Evolutionary conservation across 495 filamentous ascomycete genomes (phyloP), one percentile per base, ranked within the genome.

Genomic region (Hyaloscypha variabilis): DNA sequence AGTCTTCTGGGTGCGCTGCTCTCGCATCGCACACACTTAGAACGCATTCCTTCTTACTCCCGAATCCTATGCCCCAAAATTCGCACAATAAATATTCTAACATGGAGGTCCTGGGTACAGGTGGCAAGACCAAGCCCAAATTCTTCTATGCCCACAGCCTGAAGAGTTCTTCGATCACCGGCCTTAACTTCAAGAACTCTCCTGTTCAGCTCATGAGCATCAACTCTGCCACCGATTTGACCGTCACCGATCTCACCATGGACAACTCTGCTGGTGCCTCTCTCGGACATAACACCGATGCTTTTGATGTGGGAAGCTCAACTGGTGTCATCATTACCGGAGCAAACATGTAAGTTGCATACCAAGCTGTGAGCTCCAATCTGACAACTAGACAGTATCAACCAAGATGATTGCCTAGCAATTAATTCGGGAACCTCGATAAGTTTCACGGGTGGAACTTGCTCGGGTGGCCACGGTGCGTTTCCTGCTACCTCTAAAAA

Each of bases 351-450:
- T 57, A 31, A 57, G 54, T 31, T 8, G 14, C 19, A 6, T n/a
- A n/a, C n/a, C n/a, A n/a, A n/a, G n/a, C 23, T 19, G 17, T 58
- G 55, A 29, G 34, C n/a, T 25, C 8, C 8, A 23, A 6, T 17
- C 54, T 57, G 24, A 57, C 34, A 24, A 56, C 10, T 8, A 6
- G 80, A 88, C 5, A 79, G 81, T 89, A 8, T 82, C 65, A 88
- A 88, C 72, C 87, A 88, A 75, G 86, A 88, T 61, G 86, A 88
- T 72, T 89, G 86, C 64, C 72, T 89, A 11, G 85, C 85, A 21
- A 72, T 89, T 69, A 71, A 87, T 76, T 85, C 81, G 1, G 87
- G 87, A 57, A 80, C 75, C 1, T 68, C 71, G 29, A 81, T 87
- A 67, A 73, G 77, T 10, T 85, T 88, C 73, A 81, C 77, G 11